phyloP scores from a whole-genome alignment of 495 filamentous ascomycete genomes.

The Penicillium cinerascens region DNA sequence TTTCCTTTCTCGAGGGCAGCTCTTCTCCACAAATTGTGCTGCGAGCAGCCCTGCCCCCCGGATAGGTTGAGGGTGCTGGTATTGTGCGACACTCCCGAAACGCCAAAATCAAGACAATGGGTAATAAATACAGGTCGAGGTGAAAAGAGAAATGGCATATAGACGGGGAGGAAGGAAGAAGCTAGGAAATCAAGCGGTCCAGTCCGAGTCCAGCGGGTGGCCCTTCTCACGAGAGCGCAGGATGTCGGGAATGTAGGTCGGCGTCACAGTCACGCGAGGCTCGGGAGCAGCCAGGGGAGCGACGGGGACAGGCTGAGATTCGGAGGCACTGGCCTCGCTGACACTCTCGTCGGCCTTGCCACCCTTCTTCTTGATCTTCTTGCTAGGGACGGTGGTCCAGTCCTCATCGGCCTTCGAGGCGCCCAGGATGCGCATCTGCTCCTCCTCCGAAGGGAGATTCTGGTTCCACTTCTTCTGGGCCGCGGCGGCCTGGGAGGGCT shows the following conservation, averaged over 20 bases:
- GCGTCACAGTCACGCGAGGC: slow-evolving; percentile 40
- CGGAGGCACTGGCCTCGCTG: slow-evolving; percentile 40
- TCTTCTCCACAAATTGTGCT: slow-evolving; percentile 14
- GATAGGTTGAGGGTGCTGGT: slow-evolving; percentile 14
- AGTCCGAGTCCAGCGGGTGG: slow-evolving; percentile 59
- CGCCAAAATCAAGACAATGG: slow-evolving; percentile 33
- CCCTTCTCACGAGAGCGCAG: slow-evolving; percentile 41
- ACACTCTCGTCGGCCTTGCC: slow-evolving; percentile 42
- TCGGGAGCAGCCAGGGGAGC: slow-evolving; percentile 30
- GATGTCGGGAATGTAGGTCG: slow-evolving; percentile 42
- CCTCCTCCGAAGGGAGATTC: slow-evolving; percentile 74
- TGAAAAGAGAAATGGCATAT: slow-evolving; percentile 13
- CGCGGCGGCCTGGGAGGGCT: slow-evolving; percentile 41
- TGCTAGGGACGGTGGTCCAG: slow-evolving; percentile 75
- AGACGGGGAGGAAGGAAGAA: not conserved
- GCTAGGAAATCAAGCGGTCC: slow-evolving; percentile 41
- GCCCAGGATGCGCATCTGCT: slow-evolving; percentile 70
- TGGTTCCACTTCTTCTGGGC: slow-evolving; percentile 46
- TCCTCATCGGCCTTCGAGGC: slow-evolving; percentile 56
- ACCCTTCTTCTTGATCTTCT: slow-evolving; percentile 55
- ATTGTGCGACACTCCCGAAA: slow-evolving; percentile 34
- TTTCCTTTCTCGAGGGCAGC: not conserved
- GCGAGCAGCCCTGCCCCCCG: slow-evolving; percentile 10
- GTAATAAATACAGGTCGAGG: slow-evolving; percentile 10
- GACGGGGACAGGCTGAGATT: slow-evolving; percentile 31